These are phyloP conservation scores for Aspergillus persii DNA, from an alignment of 2,329 filamentous ascomycete species.

Conservation along the genomic window DNA sequence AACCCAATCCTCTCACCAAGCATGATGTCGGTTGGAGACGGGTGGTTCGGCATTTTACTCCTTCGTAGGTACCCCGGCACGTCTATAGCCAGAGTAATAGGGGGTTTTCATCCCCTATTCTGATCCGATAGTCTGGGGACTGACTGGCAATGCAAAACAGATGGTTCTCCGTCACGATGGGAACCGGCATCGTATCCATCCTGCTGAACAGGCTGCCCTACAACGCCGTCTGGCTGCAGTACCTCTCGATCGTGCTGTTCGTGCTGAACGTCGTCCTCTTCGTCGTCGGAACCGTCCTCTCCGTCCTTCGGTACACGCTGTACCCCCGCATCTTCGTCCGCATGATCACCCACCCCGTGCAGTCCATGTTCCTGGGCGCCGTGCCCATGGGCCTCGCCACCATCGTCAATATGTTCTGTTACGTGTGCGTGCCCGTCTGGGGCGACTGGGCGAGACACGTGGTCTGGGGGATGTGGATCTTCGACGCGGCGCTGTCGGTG, in stretches of 20 bases:
- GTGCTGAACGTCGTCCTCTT: conserved; percentile 39
- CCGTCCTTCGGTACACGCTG: conserved; percentile 59
- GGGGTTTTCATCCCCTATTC: too few species aligned
- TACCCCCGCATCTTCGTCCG: conserved; percentile 65
- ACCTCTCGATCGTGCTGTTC: conserved; percentile 38
- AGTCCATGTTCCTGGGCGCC: conserved; percentile 67
- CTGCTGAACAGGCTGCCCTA: conserved; percentile 39
- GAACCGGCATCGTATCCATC: conserved; percentile 43
- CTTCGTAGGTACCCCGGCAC: conserved; percentile 43
- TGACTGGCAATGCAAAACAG: conserved; percentile 16
- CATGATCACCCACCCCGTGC: conserved; percentile 65
- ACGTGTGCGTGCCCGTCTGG: conserved; percentile 61
- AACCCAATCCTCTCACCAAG: conserved; percentile 22
- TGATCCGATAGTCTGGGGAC: background rate
- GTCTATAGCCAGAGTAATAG: too few species aligned
- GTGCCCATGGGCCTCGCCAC: conserved; percentile 69
- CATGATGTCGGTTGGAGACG: conserved; percentile 38
- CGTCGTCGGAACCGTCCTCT: conserved; percentile 43
- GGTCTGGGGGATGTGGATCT: conserved; percentile 59
- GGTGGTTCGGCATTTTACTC: conserved; percentile 40
- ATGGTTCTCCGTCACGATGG: conserved; percentile 45
- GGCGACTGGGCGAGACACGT: conserved; percentile 56
- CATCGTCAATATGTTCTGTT: conserved; percentile 64
- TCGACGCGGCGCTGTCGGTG: conserved; percentile 55
- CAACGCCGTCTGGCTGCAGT: conserved; percentile 40